A percentile compares a stretch with the other conserved stretches of the same genome.
Conservation (phyloP, 192 early-diverging fungal species). For the Coemansia pectinata region DNA sequence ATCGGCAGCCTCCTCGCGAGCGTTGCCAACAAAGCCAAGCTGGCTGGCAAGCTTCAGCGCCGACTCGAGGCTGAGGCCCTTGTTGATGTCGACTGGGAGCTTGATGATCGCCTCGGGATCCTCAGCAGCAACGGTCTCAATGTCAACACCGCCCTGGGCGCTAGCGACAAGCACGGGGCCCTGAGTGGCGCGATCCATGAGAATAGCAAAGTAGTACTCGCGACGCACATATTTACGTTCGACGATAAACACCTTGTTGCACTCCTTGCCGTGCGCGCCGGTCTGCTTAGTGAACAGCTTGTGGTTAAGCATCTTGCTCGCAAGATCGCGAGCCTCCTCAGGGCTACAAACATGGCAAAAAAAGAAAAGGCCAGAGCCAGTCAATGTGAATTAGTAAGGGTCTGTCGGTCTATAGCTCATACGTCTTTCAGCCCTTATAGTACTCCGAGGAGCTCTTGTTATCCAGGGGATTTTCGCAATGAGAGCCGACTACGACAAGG, state of each 20-base stretch:
- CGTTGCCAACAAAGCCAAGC: conserved; percentile 86
- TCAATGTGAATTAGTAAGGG: conserved; percentile 2
- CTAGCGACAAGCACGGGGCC: conserved; percentile 97
- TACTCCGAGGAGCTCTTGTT: not conserved
- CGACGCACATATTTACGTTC: conserved; percentile 96
- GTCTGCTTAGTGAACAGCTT: conserved; percentile 99
- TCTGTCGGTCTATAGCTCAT: not conserved
- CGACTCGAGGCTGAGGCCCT: conserved; percentile 72
- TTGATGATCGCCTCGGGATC: conserved; percentile 96
- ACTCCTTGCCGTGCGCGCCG: conserved; percentile 88
- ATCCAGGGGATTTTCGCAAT: not conserved
- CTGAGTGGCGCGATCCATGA: conserved; percentile 93
- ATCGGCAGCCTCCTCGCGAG: conserved; percentile 82
- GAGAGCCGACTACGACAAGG: not conserved
- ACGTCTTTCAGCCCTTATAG: not conserved
- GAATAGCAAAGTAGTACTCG: conserved; percentile 99
- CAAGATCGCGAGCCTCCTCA: conserved; percentile 81
- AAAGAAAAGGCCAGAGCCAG: conserved; percentile 7
- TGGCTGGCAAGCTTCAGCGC: conserved; percentile 78
- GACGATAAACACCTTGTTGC: conserved; percentile 93
- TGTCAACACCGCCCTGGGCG: conserved; percentile 97
- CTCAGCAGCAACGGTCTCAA: conserved; percentile 93
- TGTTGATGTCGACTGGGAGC: conserved; percentile 86
- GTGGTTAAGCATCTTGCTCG: conserved; percentile 95
- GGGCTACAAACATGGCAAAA: conserved; percentile 58